Evolutionary conservation across 352 stramenopile species (phyloP), one percentile per base, ranked within the genome.

Genomic region (Phytophthora chlamydospora): DNA sequence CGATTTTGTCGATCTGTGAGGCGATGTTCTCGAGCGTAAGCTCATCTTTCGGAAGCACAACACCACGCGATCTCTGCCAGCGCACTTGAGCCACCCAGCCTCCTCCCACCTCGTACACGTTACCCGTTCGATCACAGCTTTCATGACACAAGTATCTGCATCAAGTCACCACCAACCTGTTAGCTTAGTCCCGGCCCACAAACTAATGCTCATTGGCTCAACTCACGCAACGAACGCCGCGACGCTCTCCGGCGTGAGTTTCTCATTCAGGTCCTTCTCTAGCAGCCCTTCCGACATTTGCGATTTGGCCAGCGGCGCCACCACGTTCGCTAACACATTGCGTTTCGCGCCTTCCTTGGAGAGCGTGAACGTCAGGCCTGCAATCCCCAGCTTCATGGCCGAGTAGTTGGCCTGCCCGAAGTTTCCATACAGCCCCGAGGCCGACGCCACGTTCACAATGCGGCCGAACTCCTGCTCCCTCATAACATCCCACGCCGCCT

Each of bases 351-450:
- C 89, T 74, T 97, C 89, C 44, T 93, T 83, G 56, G 85, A 90
- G 13, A 97, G 62, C 12, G 96, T 91, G 62, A 96, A 92, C 19
- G 90, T 97, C 42, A 98, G 77, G 0, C 93, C 95, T 14, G 97
- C 94, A 43, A 98, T 92, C 13, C 91, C 95, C 24, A 98, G 66
- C 66, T 98, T 98, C 42, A 83, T 82, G 4, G 84, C 81, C 35
- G 80, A 81, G 64, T 97, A 97, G 68, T 97, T 97, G 40, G 88
- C 83, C 55, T 97, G 89, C 4, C 89, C 89, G 33, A 97, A 96
- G 62, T 96, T 96, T 35, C 89, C 89, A 60, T 96, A 96, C 19
- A 97, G 60, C 10, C 89, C 89, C 4, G 89, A 91, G 3, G 82
- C 85, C 11, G 80, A 94, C 33, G 87, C 70, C 8, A 96, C 72